Conservation (phyloP, 2,329 filamentous ascomycete genomes). For the Exserohilum rostratum region DNA sequence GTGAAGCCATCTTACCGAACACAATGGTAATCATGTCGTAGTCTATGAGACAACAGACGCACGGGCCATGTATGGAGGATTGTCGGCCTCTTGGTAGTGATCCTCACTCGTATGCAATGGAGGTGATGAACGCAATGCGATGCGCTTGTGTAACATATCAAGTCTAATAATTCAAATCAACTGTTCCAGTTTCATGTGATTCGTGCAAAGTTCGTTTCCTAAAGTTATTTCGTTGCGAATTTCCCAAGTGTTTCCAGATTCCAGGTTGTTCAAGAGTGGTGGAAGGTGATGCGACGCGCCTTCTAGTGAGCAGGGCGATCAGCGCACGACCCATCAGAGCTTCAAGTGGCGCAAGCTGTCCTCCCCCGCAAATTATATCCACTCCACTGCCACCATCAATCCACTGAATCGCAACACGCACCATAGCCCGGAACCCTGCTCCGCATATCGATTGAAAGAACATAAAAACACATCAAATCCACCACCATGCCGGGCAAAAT, state of each 20-base stretch:
- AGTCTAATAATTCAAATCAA: too few species aligned
- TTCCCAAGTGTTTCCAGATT: too few species aligned
- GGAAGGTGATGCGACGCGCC: not conserved
- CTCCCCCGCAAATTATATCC: constrained; percentile 10
- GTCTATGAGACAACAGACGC: too few species aligned
- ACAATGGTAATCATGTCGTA: not conserved
- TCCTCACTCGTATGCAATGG: not conserved
- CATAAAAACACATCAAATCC: not conserved
- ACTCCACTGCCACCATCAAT: not conserved
- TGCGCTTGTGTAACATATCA: not conserved
- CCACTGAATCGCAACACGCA: not conserved
- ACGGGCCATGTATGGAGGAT: not conserved
- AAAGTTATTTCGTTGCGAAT: too few species aligned
- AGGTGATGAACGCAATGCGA: not conserved
- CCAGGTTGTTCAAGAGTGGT: too few species aligned
- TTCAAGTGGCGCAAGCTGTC: constrained; percentile 12
- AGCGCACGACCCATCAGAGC: constrained; percentile 8
- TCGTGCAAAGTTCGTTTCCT: too few species aligned
- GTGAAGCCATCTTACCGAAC: not conserved
- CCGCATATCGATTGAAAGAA: not conserved
- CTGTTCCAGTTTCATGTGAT: too few species aligned
- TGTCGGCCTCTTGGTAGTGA: not conserved
- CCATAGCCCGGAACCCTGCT: not conserved
- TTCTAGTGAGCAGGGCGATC: not conserved
- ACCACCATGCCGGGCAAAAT: constrained; percentile 41